Evolutionary conservation across 208 protist genomes (phyloP), one percentile per base, ranked within the genome.

Genomic region (Leptomonas pyrrhocoris): DNA sequence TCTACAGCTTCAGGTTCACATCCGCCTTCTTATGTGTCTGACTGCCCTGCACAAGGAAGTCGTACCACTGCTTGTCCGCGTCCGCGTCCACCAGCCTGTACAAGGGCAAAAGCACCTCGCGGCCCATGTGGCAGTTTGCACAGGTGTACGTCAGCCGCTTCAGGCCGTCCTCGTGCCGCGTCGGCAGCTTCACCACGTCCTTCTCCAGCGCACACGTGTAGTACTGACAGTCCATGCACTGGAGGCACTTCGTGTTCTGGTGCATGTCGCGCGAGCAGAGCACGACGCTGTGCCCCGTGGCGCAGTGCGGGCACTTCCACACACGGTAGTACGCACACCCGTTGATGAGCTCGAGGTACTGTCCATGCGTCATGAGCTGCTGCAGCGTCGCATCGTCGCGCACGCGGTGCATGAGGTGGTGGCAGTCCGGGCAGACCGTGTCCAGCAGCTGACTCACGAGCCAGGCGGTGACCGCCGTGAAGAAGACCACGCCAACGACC

Each of bases 141-240:
- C 90, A 95, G 34, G 71, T 80, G 80, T 93, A 95, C 27, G 84
- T 77, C 13, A 95, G 58, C 30, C 82, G 63, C 76, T 95, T 95
- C 23, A 95, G 43, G 7, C 90, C 90, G 53, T 95, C 90, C 72
- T 93, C 87, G 6, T 77, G 74, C 81, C 90, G 90, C 56, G 80
- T 88, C 36, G 90, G 90, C 48, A 95, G 82, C 80, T 88, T 84
- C 57, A 90, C 63, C 49, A 95, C 73, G 56, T 92, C 81, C 74
- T 89, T 94, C 38, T 79, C 79, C 30, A 94, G 66, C 40, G 76
- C 68, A 54, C 85, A 90, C 11, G 90, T 95, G 84, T 95, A 93
- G 75, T 93, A 93, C 45, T 95, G 68, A 60, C 90, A 95, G 68
- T 95, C 88, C 73, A 92, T 84, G 63, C 90, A 95, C 77, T 93